Percentiles rank a stretch among this genome's conserved stretches.
phyloP scores from a whole-genome alignment of 2,329 filamentous ascomycete species.

The Botrytis sinoallii region DNA sequence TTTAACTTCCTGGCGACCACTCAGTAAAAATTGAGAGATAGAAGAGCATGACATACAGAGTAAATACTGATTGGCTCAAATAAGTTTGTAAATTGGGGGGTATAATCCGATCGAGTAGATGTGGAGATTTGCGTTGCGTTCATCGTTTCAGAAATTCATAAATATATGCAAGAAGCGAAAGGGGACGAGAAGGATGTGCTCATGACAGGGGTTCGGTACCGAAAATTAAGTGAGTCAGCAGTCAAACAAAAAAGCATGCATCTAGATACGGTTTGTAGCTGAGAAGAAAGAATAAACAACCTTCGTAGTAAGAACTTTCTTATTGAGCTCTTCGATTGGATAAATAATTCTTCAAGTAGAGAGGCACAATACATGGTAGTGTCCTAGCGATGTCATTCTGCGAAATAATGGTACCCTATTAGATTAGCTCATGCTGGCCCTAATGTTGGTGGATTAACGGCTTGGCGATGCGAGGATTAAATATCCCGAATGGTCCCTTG shows the following conservation, averaged over 20 bases:
- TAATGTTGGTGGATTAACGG: background rate
- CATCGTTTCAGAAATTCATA: background rate
- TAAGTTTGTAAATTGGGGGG: background rate
- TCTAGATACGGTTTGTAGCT: background rate
- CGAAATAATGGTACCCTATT: background rate
- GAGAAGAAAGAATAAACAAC: background rate
- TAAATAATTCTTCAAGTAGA: background rate
- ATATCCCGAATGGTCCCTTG: background rate
- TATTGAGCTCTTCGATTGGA: background rate
- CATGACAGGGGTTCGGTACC: background rate
- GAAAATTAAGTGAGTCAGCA: background rate
- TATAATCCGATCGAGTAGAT: background rate
- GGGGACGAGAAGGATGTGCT: background rate
- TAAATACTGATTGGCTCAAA: background rate
- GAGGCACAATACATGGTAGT: background rate
- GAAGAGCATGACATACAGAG: background rate
- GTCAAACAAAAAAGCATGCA: background rate
- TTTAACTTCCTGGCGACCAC: background rate
- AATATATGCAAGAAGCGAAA: background rate
- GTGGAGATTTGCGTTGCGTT: conserved; percentile 1
- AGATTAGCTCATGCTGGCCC: background rate
- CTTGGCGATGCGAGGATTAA: conserved; percentile 1
- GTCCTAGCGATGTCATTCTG: background rate
- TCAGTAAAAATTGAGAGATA: background rate
- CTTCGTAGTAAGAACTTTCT: background rate